Conservation (phyloP, 257 asterid genomes). For the Rauvolfia tetraphylla region DNA sequence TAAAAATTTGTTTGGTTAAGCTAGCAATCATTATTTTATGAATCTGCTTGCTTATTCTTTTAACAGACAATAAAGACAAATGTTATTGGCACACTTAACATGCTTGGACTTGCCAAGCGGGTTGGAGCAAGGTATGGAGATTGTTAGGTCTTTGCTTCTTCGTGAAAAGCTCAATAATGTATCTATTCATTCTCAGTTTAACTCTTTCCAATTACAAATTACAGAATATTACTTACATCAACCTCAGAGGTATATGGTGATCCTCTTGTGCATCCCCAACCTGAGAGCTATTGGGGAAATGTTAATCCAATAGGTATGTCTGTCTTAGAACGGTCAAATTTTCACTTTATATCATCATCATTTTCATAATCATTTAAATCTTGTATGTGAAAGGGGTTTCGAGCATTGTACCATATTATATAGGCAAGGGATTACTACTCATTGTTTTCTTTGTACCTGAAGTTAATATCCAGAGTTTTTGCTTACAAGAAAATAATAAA, state of each 20-base stretch:
- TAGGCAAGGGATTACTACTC: neutral
- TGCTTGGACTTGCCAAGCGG: conserved; percentile 97
- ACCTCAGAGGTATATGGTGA: conserved; percentile 97
- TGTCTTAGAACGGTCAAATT: neutral
- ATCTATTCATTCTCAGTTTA: conserved; percentile 4
- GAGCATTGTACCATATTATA: neutral
- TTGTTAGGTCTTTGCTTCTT: neutral
- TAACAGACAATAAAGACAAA: conserved; percentile 91
- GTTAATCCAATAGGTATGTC: conserved; percentile 90
- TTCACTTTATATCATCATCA: conserved; percentile 2
- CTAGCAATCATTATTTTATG: neutral
- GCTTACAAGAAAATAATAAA: no score
- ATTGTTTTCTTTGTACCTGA: neutral
- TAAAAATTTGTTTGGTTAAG: neutral
- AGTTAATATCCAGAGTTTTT: neutral
- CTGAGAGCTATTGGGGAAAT: conserved; percentile 91
- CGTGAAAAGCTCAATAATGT: neutral
- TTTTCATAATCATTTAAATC: neutral
- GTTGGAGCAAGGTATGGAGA: conserved; percentile 79
- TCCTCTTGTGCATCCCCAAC: conserved; percentile 94
- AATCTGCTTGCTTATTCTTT: neutral
- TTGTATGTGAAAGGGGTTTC: neutral
- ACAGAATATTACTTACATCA: conserved; percentile 85
- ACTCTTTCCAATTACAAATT: conserved; percentile 8
- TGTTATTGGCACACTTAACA: conserved; percentile 91